Evolutionary conservation across 208 protist genomes (phyloP).

Genomic region (Trypanosoma theileri): DNA sequence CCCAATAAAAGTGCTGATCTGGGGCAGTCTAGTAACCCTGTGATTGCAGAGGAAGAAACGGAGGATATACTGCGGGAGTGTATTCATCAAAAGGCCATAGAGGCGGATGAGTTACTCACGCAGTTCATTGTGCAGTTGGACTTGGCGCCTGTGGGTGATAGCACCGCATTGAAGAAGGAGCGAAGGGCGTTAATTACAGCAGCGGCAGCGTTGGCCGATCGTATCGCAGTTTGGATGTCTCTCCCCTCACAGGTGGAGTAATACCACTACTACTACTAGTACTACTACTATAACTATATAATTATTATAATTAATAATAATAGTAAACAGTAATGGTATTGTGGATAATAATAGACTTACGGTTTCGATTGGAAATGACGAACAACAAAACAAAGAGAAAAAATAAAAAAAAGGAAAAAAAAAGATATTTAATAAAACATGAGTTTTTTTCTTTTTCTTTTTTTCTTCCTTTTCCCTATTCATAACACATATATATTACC

Average conservation of each 20-base stretch:
- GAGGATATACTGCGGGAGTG: constrained; percentile 8
- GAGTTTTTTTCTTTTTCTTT: constrained; percentile 1
- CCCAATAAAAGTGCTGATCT: too few species aligned
- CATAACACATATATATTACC: neutral
- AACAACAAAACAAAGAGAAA: neutral
- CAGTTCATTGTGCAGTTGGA: constrained; percentile 65
- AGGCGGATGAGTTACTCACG: constrained; percentile 76
- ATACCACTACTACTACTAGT: too few species aligned
- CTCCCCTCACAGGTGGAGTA: constrained; percentile 16
- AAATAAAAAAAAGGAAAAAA: neutral
- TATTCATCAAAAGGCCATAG: constrained; percentile 35
- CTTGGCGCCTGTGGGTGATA: constrained; percentile 48
- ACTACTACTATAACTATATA: too few species aligned
- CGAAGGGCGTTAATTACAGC: constrained; percentile 44
- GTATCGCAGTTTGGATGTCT: constrained; percentile 40
- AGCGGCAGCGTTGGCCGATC: constrained; percentile 33
- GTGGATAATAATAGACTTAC: neutral
- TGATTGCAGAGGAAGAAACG: neutral
- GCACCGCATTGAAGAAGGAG: constrained; percentile 38
- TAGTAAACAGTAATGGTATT: constrained; percentile 8
- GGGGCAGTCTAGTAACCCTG: too few species aligned
- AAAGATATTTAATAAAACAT: neutral
- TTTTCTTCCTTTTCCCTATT: neutral
- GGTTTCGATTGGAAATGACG: neutral
- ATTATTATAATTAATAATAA: neutral